Evolutionary conservation across 805 yeast genomes (phyloP).

Genomic region (Wickerhamiella kurtzmanii): DNA sequence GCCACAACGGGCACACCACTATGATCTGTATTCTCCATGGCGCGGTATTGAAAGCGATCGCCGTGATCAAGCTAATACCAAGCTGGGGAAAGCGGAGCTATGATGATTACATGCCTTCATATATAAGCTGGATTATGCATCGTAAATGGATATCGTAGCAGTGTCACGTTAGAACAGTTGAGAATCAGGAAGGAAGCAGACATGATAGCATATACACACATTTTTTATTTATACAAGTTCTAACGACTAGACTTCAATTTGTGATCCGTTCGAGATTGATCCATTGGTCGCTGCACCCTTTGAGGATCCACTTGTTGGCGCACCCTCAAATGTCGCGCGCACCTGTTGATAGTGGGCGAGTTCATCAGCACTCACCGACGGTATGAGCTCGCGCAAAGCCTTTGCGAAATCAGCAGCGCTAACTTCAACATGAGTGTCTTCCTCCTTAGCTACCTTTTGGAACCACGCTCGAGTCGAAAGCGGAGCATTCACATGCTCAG

Average conservation of each 20-base stretch:
- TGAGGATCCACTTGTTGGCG: background rate
- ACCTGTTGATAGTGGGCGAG: conserved; percentile 66
- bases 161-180: too few relatives aligned
- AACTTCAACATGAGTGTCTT: conserved; percentile 59
- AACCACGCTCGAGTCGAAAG: conserved; percentile 81
- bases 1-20: conserved; percentile 18
- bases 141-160: too few relatives aligned
- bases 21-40: conserved; percentile 7
- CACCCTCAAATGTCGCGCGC: conserved; percentile 70
- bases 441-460: conserved; percentile 56
- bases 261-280: conserved; percentile 3
- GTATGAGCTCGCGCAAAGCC: conserved; percentile 57
- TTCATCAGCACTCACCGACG: conserved; percentile 83
- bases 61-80: too few relatives aligned
- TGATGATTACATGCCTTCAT: too few relatives aligned
- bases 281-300: background rate
- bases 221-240: background rate
- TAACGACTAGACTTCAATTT: background rate
- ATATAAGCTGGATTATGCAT: too few relatives aligned
- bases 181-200: too few relatives aligned
- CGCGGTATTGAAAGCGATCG: too few relatives aligned
- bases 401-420: conserved; percentile 60
- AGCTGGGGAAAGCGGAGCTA: too few relatives aligned
- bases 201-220: too few relatives aligned
- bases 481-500: conserved; percentile 25